Percentiles rank a stretch among this genome's conserved stretches.
Conservation (phyloP, 1,284 basidiomycete genomes). For the Trametes pubescens region DNA sequence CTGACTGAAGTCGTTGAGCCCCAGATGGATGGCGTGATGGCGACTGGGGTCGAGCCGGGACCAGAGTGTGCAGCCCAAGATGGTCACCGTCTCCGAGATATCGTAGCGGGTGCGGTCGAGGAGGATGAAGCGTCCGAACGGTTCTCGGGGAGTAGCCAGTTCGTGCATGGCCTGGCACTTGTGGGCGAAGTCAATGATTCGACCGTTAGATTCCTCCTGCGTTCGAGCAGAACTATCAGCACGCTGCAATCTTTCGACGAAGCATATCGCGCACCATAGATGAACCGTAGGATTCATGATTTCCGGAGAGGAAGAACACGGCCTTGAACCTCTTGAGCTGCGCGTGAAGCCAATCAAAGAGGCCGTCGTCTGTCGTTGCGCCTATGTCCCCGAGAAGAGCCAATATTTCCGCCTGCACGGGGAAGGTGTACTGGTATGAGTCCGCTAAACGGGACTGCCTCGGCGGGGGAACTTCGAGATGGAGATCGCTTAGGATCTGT, state of each 20-base stretch:
- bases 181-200: conserved; percentile 21
- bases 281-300: conserved; percentile 43
- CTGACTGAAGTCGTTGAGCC: conserved; percentile 44
- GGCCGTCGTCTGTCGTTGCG: conserved; percentile 40
- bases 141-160: neutral
- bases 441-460: conserved; percentile 12
- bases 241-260: neutral
- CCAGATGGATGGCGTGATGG: conserved; percentile 37
- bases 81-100: conserved; percentile 43
- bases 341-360: conserved; percentile 45
- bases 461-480: conserved; percentile 43
- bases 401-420: conserved; percentile 42
- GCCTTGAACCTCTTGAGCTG: conserved; percentile 45
- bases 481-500: conserved; percentile 47
- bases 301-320: conserved; percentile 48
- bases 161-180: conserved; percentile 7
- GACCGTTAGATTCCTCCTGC: conserved; percentile 24
- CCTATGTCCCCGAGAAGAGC: conserved; percentile 52
- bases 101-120: conserved; percentile 49
- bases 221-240: neutral
- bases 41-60: conserved; percentile 40
- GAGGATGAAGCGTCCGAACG: conserved; percentile 43
- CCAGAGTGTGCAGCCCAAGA: conserved; percentile 55
- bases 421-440: conserved; percentile 43
- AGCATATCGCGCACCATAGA: conserved; percentile 29